phyloP scores from a whole-genome alignment of 202 grass and related monocot species.

The Schoenoplectus triqueter region DNA sequence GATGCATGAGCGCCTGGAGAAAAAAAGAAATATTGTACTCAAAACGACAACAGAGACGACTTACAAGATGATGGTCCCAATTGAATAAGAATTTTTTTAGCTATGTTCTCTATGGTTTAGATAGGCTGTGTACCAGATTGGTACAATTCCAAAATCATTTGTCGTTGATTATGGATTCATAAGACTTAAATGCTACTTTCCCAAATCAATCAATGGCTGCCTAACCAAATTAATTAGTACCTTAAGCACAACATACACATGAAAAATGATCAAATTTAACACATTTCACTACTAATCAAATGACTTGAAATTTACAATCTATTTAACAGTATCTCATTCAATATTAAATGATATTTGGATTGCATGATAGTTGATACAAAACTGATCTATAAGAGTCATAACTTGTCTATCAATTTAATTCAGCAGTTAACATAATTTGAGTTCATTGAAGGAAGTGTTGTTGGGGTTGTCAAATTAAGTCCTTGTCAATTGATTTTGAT shows the following conservation, averaged over 20 bases:
- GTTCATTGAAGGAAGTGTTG: not conserved
- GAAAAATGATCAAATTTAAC: not conserved
- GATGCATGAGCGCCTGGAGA: conserved; percentile 65
- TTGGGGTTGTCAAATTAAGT: not conserved
- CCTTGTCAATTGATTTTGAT: not conserved
- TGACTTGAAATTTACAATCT: not conserved
- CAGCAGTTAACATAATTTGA: not conserved
- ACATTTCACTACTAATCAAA: not conserved
- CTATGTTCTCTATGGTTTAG: not conserved
- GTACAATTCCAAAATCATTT: not conserved
- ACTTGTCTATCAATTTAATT: not conserved
- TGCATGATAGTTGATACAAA: not conserved
- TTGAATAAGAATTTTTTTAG: not conserved
- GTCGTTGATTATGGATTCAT: not conserved
- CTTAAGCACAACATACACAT: not conserved
- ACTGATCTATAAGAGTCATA: not conserved
- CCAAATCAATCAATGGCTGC: not conserved
- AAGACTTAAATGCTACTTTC: not conserved
- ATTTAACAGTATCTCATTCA: not conserved
- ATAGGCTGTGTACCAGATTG: not conserved
- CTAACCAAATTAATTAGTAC: not conserved
- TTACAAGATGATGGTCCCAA: not conserved
- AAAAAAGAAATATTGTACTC: conserved; percentile 19
- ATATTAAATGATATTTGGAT: not conserved
- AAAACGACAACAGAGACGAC: not conserved